These are phyloP conservation scores for Melampsora larici-populina DNA, from an alignment of 1,284 basidiomycete species.

Conservation along the genomic window DNA sequence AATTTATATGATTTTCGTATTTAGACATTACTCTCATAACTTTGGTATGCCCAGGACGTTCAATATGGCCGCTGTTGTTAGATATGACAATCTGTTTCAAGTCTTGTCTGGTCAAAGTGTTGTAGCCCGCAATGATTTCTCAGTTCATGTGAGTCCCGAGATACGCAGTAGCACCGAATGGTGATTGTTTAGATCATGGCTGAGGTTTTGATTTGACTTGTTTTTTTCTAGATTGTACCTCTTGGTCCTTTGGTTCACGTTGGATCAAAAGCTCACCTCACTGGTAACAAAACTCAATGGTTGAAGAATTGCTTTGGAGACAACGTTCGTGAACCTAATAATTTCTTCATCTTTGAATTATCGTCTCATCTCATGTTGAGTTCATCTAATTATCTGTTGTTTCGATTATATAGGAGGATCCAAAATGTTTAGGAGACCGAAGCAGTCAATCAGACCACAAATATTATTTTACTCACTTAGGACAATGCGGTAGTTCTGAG, in stretches of 20 bases:
- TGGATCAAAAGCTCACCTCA: conserved; percentile 44
- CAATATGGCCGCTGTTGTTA: background rate
- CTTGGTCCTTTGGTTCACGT: conserved; percentile 39
- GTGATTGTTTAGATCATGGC: background rate
- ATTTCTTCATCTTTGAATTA: background rate
- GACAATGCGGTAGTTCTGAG: background rate
- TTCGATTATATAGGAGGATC: conserved; percentile 4
- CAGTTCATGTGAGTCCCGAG: conserved; percentile 39
- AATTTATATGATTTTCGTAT: too few species aligned
- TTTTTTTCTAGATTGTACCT: conserved; percentile 5
- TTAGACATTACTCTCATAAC: conserved; percentile 34
- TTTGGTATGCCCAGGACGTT: conserved; percentile 16
- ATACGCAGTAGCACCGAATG: background rate
- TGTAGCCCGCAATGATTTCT: conserved; percentile 44
- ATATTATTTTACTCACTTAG: conserved; percentile 16
- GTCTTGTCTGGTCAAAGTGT: conserved; percentile 45
- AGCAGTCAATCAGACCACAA: background rate
- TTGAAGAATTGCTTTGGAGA: conserved; percentile 35
- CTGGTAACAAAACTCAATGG: conserved; percentile 43
- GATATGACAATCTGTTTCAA: conserved; percentile 41
- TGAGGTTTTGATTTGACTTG: too few species aligned
- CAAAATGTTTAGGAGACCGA: conserved; percentile 17
- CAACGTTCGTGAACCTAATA: conserved; percentile 1
- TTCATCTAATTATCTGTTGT: too few species aligned
- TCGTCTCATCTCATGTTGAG: too few species aligned